A percentile compares a stretch with the other conserved stretches of the same genome.
Evolutionary conservation across 495 filamentous ascomycete genomes (phyloP).

Genomic region (Ramalina peruviana): DNA sequence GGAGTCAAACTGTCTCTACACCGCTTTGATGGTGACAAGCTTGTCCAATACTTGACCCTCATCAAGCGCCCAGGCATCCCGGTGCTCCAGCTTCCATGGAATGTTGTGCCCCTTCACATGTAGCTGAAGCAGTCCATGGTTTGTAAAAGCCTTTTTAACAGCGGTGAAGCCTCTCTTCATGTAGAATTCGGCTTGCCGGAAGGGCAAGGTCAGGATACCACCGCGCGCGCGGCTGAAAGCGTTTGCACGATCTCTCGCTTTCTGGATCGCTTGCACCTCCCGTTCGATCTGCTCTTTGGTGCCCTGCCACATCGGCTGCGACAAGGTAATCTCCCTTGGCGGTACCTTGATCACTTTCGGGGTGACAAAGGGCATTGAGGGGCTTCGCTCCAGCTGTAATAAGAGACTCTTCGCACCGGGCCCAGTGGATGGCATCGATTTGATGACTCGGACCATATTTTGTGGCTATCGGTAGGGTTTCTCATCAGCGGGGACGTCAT

Average conservation of each 20-base stretch:
- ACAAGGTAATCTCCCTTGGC: slow-evolving; percentile 26
- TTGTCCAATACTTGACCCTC: slow-evolving; percentile 15
- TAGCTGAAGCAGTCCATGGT: slow-evolving; percentile 33
- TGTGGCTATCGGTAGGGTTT: slow-evolving; percentile 5
- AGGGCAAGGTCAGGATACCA: slow-evolving; percentile 27
- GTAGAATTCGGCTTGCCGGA: slow-evolving; percentile 22
- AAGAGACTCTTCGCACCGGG: not conserved
- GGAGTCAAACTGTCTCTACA: not conserved
- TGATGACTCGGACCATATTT: slow-evolving; percentile 13
- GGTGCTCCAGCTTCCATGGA: slow-evolving; percentile 13
- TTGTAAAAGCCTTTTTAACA: slow-evolving; percentile 30
- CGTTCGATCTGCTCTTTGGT: slow-evolving; percentile 14
- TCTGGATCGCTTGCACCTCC: not conserved
- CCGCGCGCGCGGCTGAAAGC: slow-evolving; percentile 8
- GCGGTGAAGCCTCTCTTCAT: slow-evolving; percentile 26
- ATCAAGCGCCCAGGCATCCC: slow-evolving; percentile 13
- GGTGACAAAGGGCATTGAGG: slow-evolving; percentile 29
- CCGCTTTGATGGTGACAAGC: slow-evolving; percentile 11
- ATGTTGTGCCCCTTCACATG: slow-evolving; percentile 25
- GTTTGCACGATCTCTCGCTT: slow-evolving; percentile 1
- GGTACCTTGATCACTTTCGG: slow-evolving; percentile 26
- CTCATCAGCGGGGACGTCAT: not conserved
- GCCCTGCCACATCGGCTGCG: slow-evolving; percentile 20
- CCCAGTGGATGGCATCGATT: slow-evolving; percentile 6
- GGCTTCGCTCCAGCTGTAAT: slow-evolving; percentile 13